These are phyloP conservation scores for Entomortierella chlamydospora DNA, from an alignment of 192 early-diverging fungal species.

Conservation along the genomic window DNA sequence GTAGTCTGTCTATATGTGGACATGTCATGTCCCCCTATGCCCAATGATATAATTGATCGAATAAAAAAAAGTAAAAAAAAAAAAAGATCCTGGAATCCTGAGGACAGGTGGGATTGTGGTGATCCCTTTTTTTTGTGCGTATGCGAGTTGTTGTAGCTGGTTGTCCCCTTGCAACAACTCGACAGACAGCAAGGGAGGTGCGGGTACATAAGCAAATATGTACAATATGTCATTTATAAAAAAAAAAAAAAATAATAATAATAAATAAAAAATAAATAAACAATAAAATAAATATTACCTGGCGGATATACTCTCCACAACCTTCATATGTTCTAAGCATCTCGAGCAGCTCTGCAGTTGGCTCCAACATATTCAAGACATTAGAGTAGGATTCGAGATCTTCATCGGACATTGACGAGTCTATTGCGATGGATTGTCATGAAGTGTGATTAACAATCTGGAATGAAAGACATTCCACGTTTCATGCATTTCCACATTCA, in stretches of 20 bases:
- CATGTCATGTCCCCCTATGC: not conserved
- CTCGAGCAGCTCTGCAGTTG: conserved; percentile 64
- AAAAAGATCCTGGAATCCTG: not conserved
- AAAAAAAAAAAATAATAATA: not conserved
- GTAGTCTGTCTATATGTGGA: not conserved
- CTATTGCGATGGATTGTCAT: no score
- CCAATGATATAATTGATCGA: not conserved
- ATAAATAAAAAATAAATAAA: not conserved
- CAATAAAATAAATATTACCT: conserved; percentile 34
- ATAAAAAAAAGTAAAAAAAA: not conserved
- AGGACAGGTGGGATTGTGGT: not conserved
- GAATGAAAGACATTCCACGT: not conserved
- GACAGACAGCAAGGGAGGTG: no score
- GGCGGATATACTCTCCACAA: conserved; percentile 79
- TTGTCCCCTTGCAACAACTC: no score
- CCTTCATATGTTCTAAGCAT: conserved; percentile 69
- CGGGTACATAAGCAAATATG: not conserved
- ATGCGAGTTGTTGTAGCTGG: no score
- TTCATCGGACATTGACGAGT: conserved; percentile 68
- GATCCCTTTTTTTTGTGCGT: not conserved
- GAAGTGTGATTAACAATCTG: not conserved
- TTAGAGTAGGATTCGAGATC: conserved; percentile 72
- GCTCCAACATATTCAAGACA: conserved; percentile 65
- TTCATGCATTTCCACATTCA: not conserved
- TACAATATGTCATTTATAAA: not conserved